These are phyloP conservation scores for Ophiobolus disseminans DNA, from an alignment of 2,329 filamentous ascomycete species.

Conservation along the genomic window DNA sequence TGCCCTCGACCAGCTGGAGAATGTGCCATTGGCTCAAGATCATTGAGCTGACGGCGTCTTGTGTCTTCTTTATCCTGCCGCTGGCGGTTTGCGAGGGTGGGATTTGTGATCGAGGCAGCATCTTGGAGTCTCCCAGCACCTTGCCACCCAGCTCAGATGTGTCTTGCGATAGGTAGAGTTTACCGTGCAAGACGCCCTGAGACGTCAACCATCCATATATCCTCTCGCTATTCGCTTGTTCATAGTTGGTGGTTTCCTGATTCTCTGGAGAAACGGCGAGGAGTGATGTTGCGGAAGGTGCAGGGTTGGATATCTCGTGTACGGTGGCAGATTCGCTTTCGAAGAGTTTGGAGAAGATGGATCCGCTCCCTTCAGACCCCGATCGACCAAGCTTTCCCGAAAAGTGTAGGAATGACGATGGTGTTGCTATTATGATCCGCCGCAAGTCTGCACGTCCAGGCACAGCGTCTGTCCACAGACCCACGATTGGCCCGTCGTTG, in stretches of 20 bases:
- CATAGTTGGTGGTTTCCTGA: conserved; percentile 56
- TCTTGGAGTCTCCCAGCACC: conserved; percentile 79
- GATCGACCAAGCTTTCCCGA: conserved; percentile 76
- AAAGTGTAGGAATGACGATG: conserved; percentile 79
- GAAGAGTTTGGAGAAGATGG: conserved; percentile 86
- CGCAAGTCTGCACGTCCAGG: conserved; percentile 73
- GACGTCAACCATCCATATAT: conserved; percentile 90
- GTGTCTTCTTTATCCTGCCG: conserved; percentile 68
- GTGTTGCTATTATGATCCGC: conserved; percentile 80
- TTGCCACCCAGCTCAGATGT: conserved; percentile 72
- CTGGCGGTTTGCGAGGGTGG: conserved; percentile 70
- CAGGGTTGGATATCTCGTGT: conserved; percentile 72
- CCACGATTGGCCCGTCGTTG: conserved; percentile 81
- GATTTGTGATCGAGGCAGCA: conserved; percentile 77
- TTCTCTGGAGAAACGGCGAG: conserved; percentile 79
- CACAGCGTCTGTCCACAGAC: conserved; percentile 82
- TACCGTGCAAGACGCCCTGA: conserved; percentile 88
- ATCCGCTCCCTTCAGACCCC: conserved; percentile 78
- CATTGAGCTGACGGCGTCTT: conserved; percentile 79
- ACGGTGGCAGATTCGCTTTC: conserved; percentile 81
- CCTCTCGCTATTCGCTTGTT: conserved; percentile 69
- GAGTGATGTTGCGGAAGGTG: conserved; percentile 66
- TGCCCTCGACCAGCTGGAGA: conserved; percentile 79
- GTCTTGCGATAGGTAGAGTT: conserved; percentile 68
- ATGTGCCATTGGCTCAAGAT: conserved; percentile 94